Evolutionary conservation across 371 early-diverging fungal genomes (phyloP).

Genomic region (Actinomucor elegans): DNA sequence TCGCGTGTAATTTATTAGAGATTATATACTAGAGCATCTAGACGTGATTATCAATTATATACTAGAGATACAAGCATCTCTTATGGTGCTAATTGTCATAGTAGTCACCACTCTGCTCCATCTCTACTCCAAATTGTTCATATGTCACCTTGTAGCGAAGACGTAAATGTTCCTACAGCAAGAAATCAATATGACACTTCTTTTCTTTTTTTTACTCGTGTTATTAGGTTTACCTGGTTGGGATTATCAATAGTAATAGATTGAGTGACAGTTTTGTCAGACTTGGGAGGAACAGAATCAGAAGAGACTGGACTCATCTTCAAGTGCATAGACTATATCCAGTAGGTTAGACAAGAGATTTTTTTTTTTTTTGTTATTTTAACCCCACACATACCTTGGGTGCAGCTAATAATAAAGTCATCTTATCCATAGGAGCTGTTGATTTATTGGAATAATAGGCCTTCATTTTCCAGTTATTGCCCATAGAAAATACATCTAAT

Average conservation of each 20-base stretch:
- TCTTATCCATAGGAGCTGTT: slow-evolving; percentile 50
- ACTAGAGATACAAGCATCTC: no score
- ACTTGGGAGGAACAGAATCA: slow-evolving; percentile 56
- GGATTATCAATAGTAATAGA: slow-evolving; percentile 56
- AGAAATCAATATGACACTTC: not conserved
- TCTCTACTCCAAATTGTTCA: slow-evolving; percentile 65
- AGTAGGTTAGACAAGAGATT: not conserved
- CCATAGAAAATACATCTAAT: slow-evolving; percentile 31
- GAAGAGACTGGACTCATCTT: slow-evolving; percentile 64
- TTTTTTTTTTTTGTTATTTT: not conserved
- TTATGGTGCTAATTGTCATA: slow-evolving; percentile 11
- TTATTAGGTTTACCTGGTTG: slow-evolving; percentile 32
- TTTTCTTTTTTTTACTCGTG: not conserved
- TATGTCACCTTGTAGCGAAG: slow-evolving; percentile 72
- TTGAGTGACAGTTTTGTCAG: slow-evolving; percentile 58
- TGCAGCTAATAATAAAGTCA: slow-evolving; percentile 52
- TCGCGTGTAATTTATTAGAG: no score
- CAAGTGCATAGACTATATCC: slow-evolving; percentile 56
- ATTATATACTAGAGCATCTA: no score
- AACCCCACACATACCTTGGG: slow-evolving; percentile 39
- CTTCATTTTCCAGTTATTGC: slow-evolving; percentile 23
- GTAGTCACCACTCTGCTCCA: slow-evolving; percentile 73
- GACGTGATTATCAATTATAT: no score
- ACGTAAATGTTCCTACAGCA: slow-evolving; percentile 56
- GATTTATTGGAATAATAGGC: slow-evolving; percentile 54